Evolutionary conservation across 306 rosid genomes (phyloP).

Genomic region (Mimosa pudica): DNA sequence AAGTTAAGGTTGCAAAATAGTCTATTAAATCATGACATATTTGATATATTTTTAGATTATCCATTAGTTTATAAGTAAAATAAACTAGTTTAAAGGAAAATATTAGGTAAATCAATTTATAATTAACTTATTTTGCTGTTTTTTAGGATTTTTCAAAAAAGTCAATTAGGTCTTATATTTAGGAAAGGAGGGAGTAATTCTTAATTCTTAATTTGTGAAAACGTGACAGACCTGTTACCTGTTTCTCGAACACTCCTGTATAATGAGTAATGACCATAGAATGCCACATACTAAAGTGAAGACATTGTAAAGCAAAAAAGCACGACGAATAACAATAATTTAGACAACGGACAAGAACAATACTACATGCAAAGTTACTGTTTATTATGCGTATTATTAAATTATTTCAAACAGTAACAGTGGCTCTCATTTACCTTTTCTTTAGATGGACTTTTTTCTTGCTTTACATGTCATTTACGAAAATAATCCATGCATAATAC

Average conservation of each 20-base stretch:
- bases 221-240: not conserved
- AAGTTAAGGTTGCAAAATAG: no score
- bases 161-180: no score
- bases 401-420: not conserved
- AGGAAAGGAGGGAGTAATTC: no score
- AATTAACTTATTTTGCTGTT: no score
- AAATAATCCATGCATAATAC: no score
- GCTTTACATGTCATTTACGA: no score
- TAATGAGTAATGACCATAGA: not conserved
- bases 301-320: not conserved
- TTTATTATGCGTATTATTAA: not conserved
- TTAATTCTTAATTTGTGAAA: not conserved
- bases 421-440: not conserved
- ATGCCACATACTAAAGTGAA: not conserved
- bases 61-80: no score
- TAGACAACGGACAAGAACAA: not conserved
- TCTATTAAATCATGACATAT: no score
- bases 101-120: no score
- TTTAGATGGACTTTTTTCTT: not conserved
- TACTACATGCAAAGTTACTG: not conserved
- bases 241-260: not conserved
- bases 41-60: no score
- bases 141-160: no score
- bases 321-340: not conserved
- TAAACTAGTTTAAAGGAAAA: no score